Percentiles rank a stretch among this genome's conserved stretches.
Evolutionary conservation across 2,329 filamentous ascomycete genomes (phyloP).

Genomic region (Talaromyces piceae): DNA sequence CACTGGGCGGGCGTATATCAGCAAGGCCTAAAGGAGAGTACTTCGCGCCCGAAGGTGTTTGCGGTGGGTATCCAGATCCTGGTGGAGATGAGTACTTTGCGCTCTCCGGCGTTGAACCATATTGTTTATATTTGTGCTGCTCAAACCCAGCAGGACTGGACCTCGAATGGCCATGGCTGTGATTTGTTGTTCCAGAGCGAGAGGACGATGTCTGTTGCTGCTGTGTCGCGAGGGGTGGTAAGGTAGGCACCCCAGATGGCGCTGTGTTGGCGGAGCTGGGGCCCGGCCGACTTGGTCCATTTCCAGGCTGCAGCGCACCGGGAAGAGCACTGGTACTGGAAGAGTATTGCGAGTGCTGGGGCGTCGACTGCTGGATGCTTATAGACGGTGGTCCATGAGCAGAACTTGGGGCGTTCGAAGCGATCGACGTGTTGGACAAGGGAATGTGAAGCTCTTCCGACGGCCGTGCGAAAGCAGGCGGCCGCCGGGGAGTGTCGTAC

Average conservation of each 20-base stretch:
- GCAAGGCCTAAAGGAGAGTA: constrained; percentile 86
- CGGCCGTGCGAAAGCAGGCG: constrained; percentile 40
- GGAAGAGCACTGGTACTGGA: constrained; percentile 43
- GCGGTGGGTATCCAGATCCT: constrained; percentile 39
- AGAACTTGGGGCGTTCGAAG: constrained; percentile 36
- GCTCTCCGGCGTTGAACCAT: constrained; percentile 58
- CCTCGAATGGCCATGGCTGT: constrained; percentile 65
- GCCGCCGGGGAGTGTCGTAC: constrained; percentile 46
- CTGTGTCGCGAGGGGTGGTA: constrained; percentile 43
- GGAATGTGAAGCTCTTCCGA: constrained; percentile 52
- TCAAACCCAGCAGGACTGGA: constrained; percentile 67
- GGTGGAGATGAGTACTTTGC: constrained; percentile 54
- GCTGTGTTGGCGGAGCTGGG: constrained; percentile 50
- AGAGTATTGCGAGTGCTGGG: constrained; percentile 42
- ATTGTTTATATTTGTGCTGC: constrained; percentile 55
- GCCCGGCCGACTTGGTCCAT: constrained; percentile 41
- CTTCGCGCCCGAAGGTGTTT: constrained; percentile 54
- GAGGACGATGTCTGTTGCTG: constrained; percentile 48
- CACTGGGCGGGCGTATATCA: constrained; percentile 81
- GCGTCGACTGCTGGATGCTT: constrained; percentile 52
- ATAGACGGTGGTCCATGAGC: constrained; percentile 46
- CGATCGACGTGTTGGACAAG: constrained; percentile 30
- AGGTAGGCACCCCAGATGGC: constrained; percentile 50
- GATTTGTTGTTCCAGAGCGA: constrained; percentile 40
- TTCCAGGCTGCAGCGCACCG: constrained; percentile 53